phyloP scores from a whole-genome alignment of 2,329 filamentous ascomycete genomes.

The Didymella exigua region DNA sequence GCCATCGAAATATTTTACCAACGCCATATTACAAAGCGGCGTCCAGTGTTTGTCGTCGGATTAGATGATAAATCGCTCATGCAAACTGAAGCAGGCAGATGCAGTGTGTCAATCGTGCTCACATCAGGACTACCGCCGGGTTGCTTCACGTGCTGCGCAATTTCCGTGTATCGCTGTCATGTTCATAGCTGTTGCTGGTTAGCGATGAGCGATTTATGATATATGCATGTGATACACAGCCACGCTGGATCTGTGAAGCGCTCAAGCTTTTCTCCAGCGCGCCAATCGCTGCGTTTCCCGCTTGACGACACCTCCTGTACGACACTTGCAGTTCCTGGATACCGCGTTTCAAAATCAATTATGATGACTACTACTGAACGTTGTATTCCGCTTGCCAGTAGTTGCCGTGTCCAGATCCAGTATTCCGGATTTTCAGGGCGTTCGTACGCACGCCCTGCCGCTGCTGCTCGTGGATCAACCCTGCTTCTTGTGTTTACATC shows the following conservation, averaged over 20 bases:
- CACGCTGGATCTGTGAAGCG: constrained; percentile 16
- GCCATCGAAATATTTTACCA: neutral
- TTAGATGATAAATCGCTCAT: constrained; percentile 37
- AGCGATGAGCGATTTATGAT: constrained; percentile 34
- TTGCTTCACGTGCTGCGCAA: constrained; percentile 14
- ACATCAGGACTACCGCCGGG: constrained; percentile 13
- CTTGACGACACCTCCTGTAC: constrained; percentile 9
- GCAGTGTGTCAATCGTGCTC: constrained; percentile 18
- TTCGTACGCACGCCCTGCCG: neutral
- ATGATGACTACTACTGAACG: constrained; percentile 5
- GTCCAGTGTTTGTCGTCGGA: constrained; percentile 13
- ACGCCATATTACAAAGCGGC: constrained; percentile 9
- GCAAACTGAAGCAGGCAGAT: constrained; percentile 12
- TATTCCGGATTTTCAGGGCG: constrained; percentile 3
- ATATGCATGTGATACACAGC: constrained; percentile 23
- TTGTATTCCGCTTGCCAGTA: constrained; percentile 1
- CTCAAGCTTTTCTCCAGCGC: constrained; percentile 6
- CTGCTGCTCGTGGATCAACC: neutral
- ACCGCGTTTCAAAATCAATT: constrained; percentile 14
- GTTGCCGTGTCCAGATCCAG: constrained; percentile 10
- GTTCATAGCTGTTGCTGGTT: constrained; percentile 31
- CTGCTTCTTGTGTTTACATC: neutral
- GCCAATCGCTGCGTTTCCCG: constrained; percentile 9
- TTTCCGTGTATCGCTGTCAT: constrained; percentile 16
- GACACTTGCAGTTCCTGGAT: neutral